Base-by-base conservation (phyloP, 1,139 yeast species). In the Oligophagozyma castellii region DNA sequence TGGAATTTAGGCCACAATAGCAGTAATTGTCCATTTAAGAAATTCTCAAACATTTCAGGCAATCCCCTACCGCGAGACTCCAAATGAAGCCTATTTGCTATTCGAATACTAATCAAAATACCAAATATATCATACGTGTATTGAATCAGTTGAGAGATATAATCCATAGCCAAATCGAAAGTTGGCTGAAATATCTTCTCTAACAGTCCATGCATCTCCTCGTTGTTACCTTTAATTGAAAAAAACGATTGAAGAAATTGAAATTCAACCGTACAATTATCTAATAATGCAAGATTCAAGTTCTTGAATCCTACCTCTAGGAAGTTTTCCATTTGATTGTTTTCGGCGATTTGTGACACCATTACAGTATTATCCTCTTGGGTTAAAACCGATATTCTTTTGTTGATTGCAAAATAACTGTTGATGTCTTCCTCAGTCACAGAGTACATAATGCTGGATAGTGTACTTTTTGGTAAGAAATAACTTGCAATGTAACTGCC, bases 1-100 rank as follows among this genome's bases (percentile, higher is more conserved):
- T 89, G 93, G 45, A 84, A 79, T 35, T 70, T 73, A 1, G 95
- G 95, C 95, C 95, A 86, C 23, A 86, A 57, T 1, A 65, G 50
- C 27, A 80, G 65, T 35, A 77, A 55, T 36, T 79, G 70, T 8
- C 73, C 63, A 46, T 79, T 76, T 36, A 81, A 59, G 48, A 79
- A 80, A 35, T 71, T 79, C 40, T 78, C 86, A 44, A 81, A 59
- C 2, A 75, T 71, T 0, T 24, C 18, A 8, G 94, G 93, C 3
- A 80, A 68, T 23, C 61, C 55, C 46, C 93, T 55, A 34, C 61
- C 65, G 42, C 73, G 84, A 27, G 79, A 57, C 40, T 69, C 73
- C 26, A 67, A 63, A 41, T 72, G 80, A 26, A 77, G 55, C 3
- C 65, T 61, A 39, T 81, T 92, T 2, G 74, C 63, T 22, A 81